Evolutionary conservation across 495 filamentous ascomycete genomes (phyloP), one percentile per base, ranked within the genome.

Genomic region (Talaromyces borbonicus): DNA sequence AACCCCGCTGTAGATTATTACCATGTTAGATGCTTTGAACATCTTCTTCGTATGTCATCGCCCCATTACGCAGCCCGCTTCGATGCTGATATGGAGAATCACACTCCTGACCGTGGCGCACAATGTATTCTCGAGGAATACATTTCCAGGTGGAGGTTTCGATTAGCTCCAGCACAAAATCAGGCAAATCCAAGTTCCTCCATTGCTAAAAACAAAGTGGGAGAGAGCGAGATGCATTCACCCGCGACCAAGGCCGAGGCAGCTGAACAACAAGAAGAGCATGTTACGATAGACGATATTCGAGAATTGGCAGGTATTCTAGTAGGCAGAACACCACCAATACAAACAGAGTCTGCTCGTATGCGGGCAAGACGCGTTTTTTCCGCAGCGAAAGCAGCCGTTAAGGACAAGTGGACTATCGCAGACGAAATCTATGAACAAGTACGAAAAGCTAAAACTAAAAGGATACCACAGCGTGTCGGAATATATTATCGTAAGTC

Each of bases 391-490:
- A 42, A 42, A 42, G 39, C 27, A 45, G 1, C 27, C 16, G 11
- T 23, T 33, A 16, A 45, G 26, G 27, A 33, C 5, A 45, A 45
- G 9, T 45, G 27, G 42, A 22, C 4, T 9, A 33, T 45, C 23
- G 42, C 18, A 45, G 42, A 45, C 16, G 19, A 45, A 31, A 19
- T 45, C 26, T 45, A 35, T 45, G 42, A 45, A 45, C 15, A 35
- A 45, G 26, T 45, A 31, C 27, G 27, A 33, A 31, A 45, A 45
- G 42, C 42, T 45, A 14, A 45, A 45, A 33, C 16, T 22, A 19
- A 25, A 45, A 1, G 25, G 8, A 45, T 23, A 35, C 27, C 18
- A 19, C 27, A 45, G 27, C 15, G 26, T 31, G 16, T 15, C 8
- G 9, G 16, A 33, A 45, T 32, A 25, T 45, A 33, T 33, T 31